phyloP scores from a whole-genome alignment of 2,329 filamentous ascomycete genomes.

The Alternaria gaisen region DNA sequence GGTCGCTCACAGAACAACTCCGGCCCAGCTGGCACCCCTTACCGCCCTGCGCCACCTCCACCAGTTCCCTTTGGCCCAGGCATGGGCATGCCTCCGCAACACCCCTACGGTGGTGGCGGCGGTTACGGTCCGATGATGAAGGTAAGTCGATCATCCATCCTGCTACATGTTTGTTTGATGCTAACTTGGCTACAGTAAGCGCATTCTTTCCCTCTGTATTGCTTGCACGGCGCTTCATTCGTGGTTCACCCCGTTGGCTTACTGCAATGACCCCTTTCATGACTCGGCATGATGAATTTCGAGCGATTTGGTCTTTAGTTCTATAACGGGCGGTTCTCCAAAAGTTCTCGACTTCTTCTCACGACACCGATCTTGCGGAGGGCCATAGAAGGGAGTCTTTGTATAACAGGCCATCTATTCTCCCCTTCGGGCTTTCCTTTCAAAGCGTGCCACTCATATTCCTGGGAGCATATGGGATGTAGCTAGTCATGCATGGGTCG shows the following conservation, averaged over 20 bases:
- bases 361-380: slow-evolving; percentile 47
- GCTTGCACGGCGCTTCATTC: slow-evolving; percentile 46
- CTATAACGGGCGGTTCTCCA: slow-evolving; percentile 48
- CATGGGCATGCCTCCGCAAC: slow-evolving; percentile 71
- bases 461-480: slow-evolving; percentile 44
- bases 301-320: slow-evolving; percentile 48
- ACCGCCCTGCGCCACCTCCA: slow-evolving; percentile 88
- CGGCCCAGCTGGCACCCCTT: slow-evolving; percentile 91
- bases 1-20: slow-evolving; percentile 99
- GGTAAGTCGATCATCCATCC: slow-evolving; percentile 52
- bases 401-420: slow-evolving; percentile 51
- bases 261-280: slow-evolving; percentile 49
- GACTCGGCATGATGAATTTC: slow-evolving; percentile 51
- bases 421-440: slow-evolving; percentile 42
- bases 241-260: slow-evolving; percentile 47
- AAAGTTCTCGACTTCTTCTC: slow-evolving; percentile 52
- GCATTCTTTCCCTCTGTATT: slow-evolving; percentile 48
- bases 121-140: slow-evolving; percentile 76
- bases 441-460: slow-evolving; percentile 39
- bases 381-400: slow-evolving; percentile 47
- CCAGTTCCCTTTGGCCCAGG: slow-evolving; percentile 70
- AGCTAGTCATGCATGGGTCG: slow-evolving; percentile 48
- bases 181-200: slow-evolving; percentile 45
- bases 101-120: slow-evolving; percentile 62
- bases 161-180: slow-evolving; percentile 13